Evolutionary conservation across 2,329 filamentous ascomycete species (phyloP).

Genomic region (Sporothrix curviconia): DNA sequence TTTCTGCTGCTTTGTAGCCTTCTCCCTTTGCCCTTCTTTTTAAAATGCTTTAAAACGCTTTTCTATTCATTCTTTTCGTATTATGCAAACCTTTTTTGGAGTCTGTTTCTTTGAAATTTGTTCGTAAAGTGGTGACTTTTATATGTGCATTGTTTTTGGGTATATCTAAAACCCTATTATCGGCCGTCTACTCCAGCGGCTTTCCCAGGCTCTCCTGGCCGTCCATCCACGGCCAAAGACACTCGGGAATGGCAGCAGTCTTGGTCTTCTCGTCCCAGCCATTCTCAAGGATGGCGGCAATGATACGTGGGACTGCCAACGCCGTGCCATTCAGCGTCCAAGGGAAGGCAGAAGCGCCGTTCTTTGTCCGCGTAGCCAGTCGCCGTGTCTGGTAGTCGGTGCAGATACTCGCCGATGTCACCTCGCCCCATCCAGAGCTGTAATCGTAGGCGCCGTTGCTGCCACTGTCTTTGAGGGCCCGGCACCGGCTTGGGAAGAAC

Average conservation of each 20-base stretch:
- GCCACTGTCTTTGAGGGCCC: slow-evolving; percentile 19
- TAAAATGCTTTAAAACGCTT: too few relatives aligned
- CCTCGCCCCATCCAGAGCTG: slow-evolving; percentile 80
- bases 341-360: slow-evolving; percentile 61
- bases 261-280: slow-evolving; percentile 69
- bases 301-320: slow-evolving; percentile 78
- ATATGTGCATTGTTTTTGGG: neutral
- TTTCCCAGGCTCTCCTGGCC: slow-evolving; percentile 58
- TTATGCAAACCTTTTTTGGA: too few relatives aligned
- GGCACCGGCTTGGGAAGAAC: slow-evolving; percentile 75
- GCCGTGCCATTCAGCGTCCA: slow-evolving; percentile 94
- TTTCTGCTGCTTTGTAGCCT: neutral
- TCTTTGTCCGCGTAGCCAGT: slow-evolving; percentile 71
- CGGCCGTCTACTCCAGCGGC: slow-evolving; percentile 22
- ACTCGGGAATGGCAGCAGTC: slow-evolving; percentile 69
- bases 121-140: too few relatives aligned
- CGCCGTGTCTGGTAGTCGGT: slow-evolving; percentile 89
- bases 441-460: slow-evolving; percentile 23
- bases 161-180: neutral
- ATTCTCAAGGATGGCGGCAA: slow-evolving; percentile 85
- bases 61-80: too few relatives aligned
- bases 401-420: slow-evolving; percentile 84
- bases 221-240: slow-evolving; percentile 78
- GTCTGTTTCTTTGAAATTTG: too few relatives aligned
- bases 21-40: too few relatives aligned